Evolutionary conservation across 2,329 filamentous ascomycete species (phyloP).

Genomic region (Phaeomoniella chlamydospora): DNA sequence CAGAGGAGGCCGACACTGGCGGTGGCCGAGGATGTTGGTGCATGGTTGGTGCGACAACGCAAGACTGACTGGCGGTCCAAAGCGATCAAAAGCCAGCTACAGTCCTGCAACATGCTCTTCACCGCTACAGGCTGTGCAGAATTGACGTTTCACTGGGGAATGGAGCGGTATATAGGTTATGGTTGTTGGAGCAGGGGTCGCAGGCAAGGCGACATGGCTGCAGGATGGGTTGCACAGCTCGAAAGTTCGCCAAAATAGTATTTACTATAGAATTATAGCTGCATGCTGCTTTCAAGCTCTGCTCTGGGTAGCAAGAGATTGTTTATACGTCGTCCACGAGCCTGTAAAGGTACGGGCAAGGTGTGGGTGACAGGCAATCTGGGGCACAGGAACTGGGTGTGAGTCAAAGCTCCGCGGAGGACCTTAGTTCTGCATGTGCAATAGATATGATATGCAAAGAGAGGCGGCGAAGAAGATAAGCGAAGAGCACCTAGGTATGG

Average conservation of each 20-base stretch:
- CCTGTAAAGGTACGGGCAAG: background rate
- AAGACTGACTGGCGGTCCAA: background rate
- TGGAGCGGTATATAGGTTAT: too few relatives aligned
- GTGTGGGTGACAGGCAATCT: background rate
- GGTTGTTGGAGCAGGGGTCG: background rate
- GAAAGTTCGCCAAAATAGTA: background rate
- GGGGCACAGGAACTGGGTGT: background rate
- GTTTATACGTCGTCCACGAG: background rate
- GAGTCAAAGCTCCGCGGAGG: background rate
- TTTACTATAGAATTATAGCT: too few relatives aligned
- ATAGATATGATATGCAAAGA: background rate
- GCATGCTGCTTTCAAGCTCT: too few relatives aligned
- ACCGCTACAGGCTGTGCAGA: background rate
- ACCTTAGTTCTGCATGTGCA: too few relatives aligned
- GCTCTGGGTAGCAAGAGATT: too few relatives aligned
- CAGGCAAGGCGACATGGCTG: background rate
- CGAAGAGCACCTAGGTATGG: background rate
- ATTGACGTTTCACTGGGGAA: background rate
- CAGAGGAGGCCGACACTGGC: slow-evolving; percentile 58
- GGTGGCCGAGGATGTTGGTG: slow-evolving; percentile 77
- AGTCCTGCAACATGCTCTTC: background rate
- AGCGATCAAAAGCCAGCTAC: background rate
- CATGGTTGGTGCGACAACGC: slow-evolving; percentile 39
- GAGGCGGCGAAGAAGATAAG: background rate
- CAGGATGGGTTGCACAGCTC: background rate